Base-by-base conservation (phyloP, 176 grass and related monocot species). In the Bolboschoenus planiculmis region DNA sequence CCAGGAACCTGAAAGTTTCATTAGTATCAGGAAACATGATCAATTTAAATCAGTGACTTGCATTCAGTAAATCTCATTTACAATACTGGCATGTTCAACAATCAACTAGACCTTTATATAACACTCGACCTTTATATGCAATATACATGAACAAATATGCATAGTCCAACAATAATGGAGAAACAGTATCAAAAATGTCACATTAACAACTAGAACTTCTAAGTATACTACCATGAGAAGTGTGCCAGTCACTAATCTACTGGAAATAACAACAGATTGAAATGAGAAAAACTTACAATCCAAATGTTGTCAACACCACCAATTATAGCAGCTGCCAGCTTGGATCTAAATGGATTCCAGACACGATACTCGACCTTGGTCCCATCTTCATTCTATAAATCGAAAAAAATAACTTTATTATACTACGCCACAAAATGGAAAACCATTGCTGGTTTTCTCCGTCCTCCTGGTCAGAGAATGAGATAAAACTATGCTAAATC, bases 331-430 rank as follows among this genome's bases (percentile, higher is more conserved):
- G 95, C 92, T 10, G 92, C 92, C 68, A 97, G 44, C 91, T 97
- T 97, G 3, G 95, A 97, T 7, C 95, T 86, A 81, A 97, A 97
- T 0, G 92, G 95, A 37, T 94, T 97, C 92, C 95, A 94, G 0
- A 97, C 70, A 78, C 95, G 80, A 81, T 97, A 97, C 7, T 97
- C 95, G 21, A 91, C 85, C 66, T 97, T 94, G 0, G 90, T 82
- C 10, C 58, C 83, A 67, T 97, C 92, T 37, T 94, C 95, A 21
- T 91, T 92, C 92, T 97, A 46, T 7, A 40, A 65, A 56, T 16
- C 1, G 7, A 43, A 68, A 23, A 78, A 11, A 11, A 57, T 24
- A 66, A 67, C 7, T 6, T 29, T 11, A 40, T 29, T 53, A 54
- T 40, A 73, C 26, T 72, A 23, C 1, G 7, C 9, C 29, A 67